Evolutionary conservation across 1,139 yeast species (phyloP), one percentile per base, ranked within the genome.

Genomic region (Dujonia santamariae): DNA sequence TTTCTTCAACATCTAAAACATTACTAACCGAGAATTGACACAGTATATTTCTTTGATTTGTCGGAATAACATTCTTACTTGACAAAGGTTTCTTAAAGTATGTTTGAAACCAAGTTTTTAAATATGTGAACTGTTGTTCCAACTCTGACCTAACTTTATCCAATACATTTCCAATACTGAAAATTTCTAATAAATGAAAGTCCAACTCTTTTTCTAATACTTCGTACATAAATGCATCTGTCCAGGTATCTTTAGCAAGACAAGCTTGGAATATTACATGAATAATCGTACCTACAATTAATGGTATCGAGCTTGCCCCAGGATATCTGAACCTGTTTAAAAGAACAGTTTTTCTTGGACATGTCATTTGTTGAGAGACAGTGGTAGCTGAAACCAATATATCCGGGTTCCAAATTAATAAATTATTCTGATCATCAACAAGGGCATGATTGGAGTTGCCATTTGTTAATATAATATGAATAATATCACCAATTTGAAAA

Each of bases 341-440:
- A 7, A 92, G 57, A 1, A 86, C 80, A 0, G 90, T 75, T 43
- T 80, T 76, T 36, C 98, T 63, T 19, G 79, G 66, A 50, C 98
- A 92, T 17, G 65, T 67, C 26, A 86, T 61, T 3, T 92, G 84
- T 35, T 81, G 85, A 0, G 97, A 82, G 1, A 88, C 75, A 3
- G 82, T 66, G 0, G 98, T 92, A 3, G 96, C 88, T 0, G 96
- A 77, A 1, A 92, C 63, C 11, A 92, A 61, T 2, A 76, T 61
- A 52, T 92, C 98, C 0, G 98, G 98, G 46, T 85, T 78, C 72
- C 94, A 72, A 17, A 92, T 72, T 24, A 90, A 56, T 18, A 88
- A 54, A 46, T 84, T 80, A 31, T 71, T 72, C 20, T 70, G 59
- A 40, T 76, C 77, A 41, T 84, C 86, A 4, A 85, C 72, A 7